These are phyloP conservation scores for Alternaria sp. DNA, from an alignment of 2,329 filamentous ascomycete genomes.

Conservation along the genomic window DNA sequence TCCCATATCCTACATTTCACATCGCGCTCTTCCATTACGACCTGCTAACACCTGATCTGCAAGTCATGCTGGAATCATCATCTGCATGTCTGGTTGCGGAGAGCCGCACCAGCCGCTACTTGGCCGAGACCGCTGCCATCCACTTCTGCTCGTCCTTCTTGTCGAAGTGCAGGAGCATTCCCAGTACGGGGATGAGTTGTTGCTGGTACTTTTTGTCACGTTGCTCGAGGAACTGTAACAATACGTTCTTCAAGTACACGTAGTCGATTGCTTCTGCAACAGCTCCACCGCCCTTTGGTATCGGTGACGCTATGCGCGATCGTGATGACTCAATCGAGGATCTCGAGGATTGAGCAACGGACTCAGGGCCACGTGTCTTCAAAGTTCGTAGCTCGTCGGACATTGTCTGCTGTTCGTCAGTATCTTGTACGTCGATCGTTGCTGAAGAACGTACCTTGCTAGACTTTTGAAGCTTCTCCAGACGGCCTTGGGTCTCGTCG, in stretches of 20 bases:
- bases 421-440: neutral
- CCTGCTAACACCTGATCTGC: conserved; percentile 7
- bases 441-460: conserved; percentile 57
- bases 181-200: conserved; percentile 80
- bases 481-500: conserved; percentile 78
- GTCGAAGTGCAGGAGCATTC: conserved; percentile 79
- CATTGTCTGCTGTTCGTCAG: conserved; percentile 54
- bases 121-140: conserved; percentile 74
- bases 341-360: conserved; percentile 62
- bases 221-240: conserved; percentile 83
- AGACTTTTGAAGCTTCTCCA: conserved; percentile 81
- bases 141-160: conserved; percentile 86
- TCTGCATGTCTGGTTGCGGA: conserved; percentile 19
- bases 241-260: conserved; percentile 80
- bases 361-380: conserved; percentile 55
- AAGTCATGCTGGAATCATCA: conserved; percentile 10
- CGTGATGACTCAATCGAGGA: conserved; percentile 67
- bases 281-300: conserved; percentile 49
- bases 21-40: neutral
- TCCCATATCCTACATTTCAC: neutral
- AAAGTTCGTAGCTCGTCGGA: conserved; percentile 66
- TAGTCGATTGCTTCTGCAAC: conserved; percentile 60
- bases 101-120: conserved; percentile 32
- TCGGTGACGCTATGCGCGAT: conserved; percentile 58
- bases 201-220: conserved; percentile 79